Percentiles rank a stretch among this genome's conserved stretches.
Evolutionary conservation across 139 green algal genomes (phyloP).

Genomic region (Chlorella sp.): DNA sequence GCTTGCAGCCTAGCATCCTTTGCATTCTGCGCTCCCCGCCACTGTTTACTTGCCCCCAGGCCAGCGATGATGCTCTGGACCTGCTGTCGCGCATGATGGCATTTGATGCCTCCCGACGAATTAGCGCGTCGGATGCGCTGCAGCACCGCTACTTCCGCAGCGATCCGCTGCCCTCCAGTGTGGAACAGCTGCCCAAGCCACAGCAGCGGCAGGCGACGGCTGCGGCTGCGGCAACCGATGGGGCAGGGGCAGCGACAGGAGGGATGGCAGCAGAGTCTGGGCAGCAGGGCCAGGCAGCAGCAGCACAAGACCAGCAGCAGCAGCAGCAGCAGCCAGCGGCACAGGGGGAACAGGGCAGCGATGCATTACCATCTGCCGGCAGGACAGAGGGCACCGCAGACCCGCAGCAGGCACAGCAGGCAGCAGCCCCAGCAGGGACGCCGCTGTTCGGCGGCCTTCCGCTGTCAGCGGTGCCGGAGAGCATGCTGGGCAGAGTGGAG

Average conservation of each 20-base stretch:
- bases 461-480: conserved; percentile 13
- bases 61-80: conserved; percentile 73
- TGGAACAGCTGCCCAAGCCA: conserved; percentile 61
- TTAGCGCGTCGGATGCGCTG: conserved; percentile 73
- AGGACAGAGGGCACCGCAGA: background rate
- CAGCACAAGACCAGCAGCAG: too few relatives aligned
- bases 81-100: conserved; percentile 59
- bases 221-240: background rate
- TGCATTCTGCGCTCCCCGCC: conserved; percentile 25
- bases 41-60: conserved; percentile 39
- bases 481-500: conserved; percentile 18
- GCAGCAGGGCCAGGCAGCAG: background rate
- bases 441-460: background rate
- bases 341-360: background rate
- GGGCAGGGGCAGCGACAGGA: too few relatives aligned
- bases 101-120: conserved; percentile 58
- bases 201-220: background rate
- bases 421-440: background rate
- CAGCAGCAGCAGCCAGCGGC: background rate
- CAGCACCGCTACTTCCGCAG: conserved; percentile 80
- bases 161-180: conserved; percentile 63
- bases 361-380: too few relatives aligned
- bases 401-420: background rate
- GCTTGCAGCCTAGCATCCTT: conserved; percentile 27
- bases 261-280: background rate